Evolutionary conservation across 306 rosid species (phyloP).

Genomic region (Pterocarpus macrocarpus): DNA sequence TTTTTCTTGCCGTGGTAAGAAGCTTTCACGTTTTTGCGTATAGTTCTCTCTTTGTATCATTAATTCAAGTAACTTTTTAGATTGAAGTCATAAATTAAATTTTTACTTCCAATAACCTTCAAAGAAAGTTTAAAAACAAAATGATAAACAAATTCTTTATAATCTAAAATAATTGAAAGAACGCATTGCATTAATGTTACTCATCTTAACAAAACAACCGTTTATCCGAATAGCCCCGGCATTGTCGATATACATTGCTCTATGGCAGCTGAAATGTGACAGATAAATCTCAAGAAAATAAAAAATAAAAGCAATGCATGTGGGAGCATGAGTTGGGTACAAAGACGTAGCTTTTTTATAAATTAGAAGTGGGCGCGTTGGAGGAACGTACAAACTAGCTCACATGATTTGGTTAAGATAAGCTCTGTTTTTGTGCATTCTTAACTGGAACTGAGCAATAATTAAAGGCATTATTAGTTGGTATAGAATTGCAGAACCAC

Average conservation of each 20-base stretch:
- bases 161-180: background rate
- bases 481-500: conserved; percentile 22
- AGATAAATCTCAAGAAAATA: conserved; percentile 38
- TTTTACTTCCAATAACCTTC: background rate
- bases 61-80: no score
- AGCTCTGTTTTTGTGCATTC: conserved; percentile 28
- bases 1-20: no score
- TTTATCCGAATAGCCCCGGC: conserved; percentile 3
- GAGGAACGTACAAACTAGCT: conserved; percentile 40
- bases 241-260: background rate
- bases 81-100: no score
- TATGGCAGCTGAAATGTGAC: conserved; percentile 32
- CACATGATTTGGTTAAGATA: conserved; percentile 44
- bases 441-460: conserved; percentile 11
- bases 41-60: no score
- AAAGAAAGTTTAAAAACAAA: background rate
- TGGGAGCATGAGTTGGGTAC: conserved; percentile 47
- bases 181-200: background rate
- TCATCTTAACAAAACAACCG: background rate
- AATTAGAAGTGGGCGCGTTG: conserved; percentile 24
- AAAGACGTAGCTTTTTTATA: background rate
- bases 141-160: background rate
- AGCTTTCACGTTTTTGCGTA: no score
- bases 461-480: conserved; percentile 38
- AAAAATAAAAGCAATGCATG: conserved; percentile 49